Conservation (phyloP, 495 filamentous ascomycete genomes). For the Tuber aestivum region DNA sequence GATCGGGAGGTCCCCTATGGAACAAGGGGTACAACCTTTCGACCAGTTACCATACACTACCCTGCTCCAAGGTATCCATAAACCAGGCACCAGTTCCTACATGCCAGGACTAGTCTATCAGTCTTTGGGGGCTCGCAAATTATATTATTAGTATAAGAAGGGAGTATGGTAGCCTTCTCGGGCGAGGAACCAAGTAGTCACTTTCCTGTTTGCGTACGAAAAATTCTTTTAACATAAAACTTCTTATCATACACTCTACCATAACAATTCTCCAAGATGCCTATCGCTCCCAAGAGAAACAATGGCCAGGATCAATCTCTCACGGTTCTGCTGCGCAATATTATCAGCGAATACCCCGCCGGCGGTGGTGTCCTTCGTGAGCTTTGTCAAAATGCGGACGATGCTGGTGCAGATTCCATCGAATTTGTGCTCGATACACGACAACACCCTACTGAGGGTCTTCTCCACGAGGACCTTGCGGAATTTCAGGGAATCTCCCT, state of each 20-base stretch:
- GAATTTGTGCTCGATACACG: slow-evolving; percentile 43
- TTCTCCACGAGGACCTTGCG: slow-evolving; percentile 41
- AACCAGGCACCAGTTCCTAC: background rate
- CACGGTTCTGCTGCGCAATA: slow-evolving; percentile 41
- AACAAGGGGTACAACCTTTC: background rate
- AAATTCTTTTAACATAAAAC: background rate
- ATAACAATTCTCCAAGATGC: slow-evolving; percentile 16
- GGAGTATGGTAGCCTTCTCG: background rate
- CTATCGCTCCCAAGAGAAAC: slow-evolving; percentile 26
- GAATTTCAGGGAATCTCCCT: slow-evolving; percentile 47
- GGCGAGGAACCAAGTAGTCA: background rate
- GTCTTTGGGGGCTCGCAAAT: background rate
- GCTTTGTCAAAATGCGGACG: slow-evolving; percentile 45
- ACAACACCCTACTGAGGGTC: slow-evolving; percentile 30
- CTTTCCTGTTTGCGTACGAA: background rate
- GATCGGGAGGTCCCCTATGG: background rate
- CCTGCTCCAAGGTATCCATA: background rate
- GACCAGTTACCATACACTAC: background rate
- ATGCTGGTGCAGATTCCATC: slow-evolving; percentile 42
- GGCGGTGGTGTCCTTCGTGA: slow-evolving; percentile 44
- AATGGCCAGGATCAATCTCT: slow-evolving; percentile 40
- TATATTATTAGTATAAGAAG: background rate
- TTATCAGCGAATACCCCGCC: slow-evolving; percentile 45
- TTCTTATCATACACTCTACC: background rate
- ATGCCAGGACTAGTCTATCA: background rate